These are phyloP conservation scores for Barbarea vulgaris DNA, from an alignment of 345 rosid genomes.

Conservation along the genomic window DNA sequence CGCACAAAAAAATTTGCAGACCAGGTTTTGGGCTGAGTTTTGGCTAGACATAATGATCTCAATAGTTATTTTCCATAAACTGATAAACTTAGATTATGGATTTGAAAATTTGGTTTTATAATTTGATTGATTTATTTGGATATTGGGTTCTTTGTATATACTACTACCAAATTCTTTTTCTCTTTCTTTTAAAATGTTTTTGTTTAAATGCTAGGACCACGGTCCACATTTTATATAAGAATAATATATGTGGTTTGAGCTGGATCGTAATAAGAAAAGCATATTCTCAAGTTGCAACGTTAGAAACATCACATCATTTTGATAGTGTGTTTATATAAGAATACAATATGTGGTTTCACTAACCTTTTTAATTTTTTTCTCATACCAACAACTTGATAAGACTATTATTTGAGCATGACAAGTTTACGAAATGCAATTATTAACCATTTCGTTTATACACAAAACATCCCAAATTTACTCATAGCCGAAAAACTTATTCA, in stretches of 20 bases:
- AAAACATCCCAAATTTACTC: not conserved
- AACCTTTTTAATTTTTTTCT: not conserved
- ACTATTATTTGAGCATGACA: not conserved
- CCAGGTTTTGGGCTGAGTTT: not conserved
- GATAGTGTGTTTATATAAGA: not conserved
- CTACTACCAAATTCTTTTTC: not conserved
- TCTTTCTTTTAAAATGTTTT: not conserved
- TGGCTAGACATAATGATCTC: not conserved
- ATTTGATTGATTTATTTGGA: not conserved
- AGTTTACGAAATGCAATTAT: not conserved
- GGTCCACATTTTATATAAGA: not conserved
- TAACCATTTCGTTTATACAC: too few relatives aligned
- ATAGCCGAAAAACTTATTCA: too few relatives aligned
- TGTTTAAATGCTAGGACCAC: constrained; percentile 13
- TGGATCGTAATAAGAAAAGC: not conserved
- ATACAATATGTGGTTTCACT: not conserved
- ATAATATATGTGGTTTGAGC: constrained; percentile 17
- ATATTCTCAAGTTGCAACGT: constrained; percentile 25
- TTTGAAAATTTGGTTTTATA: not conserved
- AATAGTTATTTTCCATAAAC: not conserved
- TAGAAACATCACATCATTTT: constrained; percentile 25
- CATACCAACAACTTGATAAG: not conserved
- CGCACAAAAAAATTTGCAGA: not conserved
- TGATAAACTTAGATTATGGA: not conserved
- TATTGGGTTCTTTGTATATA: not conserved